Evolutionary conservation across 768 basidiomycete genomes (phyloP).

Genomic region (Leccinum broughii): DNA sequence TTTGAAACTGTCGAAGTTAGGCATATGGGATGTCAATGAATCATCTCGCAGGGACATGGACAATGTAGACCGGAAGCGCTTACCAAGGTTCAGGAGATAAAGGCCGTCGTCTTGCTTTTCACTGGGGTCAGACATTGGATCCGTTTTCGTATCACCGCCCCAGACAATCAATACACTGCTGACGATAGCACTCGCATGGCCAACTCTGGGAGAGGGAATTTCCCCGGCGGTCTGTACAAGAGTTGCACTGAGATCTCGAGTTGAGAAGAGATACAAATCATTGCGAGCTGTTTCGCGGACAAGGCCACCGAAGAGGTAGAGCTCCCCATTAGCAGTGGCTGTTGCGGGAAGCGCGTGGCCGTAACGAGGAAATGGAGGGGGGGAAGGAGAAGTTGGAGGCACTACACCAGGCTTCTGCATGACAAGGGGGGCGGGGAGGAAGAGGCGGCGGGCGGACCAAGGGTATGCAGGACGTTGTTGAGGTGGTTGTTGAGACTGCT

Average conservation of each 20-base stretch:
- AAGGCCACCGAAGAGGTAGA: conserved; percentile 96
- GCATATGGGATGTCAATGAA: conserved; percentile 5
- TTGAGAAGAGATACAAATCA: conserved; percentile 90
- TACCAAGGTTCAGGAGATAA: conserved; percentile 92
- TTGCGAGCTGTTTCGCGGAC: conserved; percentile 88
- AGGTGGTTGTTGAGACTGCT: conserved; percentile 32
- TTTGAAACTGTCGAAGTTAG: conserved; percentile 62
- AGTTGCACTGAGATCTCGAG: conserved; percentile 74
- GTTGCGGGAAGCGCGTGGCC: conserved; percentile 88
- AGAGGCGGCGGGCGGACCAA: conserved; percentile 77
- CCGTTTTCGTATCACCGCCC: conserved; percentile 96
- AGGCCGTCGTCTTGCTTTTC: conserved; percentile 91
- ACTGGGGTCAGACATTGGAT: conserved; percentile 53
- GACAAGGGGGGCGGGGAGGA: conserved; percentile 64
- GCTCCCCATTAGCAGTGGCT: conserved; percentile 78
- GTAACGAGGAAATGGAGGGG: conserved; percentile 94
- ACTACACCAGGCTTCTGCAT: conserved; percentile 64
- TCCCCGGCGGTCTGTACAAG: conserved; percentile 88
- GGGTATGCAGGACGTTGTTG: conserved; percentile 68
- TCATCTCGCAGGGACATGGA: neutral
- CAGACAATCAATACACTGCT: conserved; percentile 95
- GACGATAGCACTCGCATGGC: conserved; percentile 94
- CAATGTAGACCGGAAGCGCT: conserved; percentile 31
- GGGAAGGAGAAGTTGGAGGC: conserved; percentile 68
- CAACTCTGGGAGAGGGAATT: conserved; percentile 87